Percentiles rank a stretch among this genome's conserved stretches.
Conservation (phyloP, 768 basidiomycete genomes). For the Neoboletus magnificus region DNA sequence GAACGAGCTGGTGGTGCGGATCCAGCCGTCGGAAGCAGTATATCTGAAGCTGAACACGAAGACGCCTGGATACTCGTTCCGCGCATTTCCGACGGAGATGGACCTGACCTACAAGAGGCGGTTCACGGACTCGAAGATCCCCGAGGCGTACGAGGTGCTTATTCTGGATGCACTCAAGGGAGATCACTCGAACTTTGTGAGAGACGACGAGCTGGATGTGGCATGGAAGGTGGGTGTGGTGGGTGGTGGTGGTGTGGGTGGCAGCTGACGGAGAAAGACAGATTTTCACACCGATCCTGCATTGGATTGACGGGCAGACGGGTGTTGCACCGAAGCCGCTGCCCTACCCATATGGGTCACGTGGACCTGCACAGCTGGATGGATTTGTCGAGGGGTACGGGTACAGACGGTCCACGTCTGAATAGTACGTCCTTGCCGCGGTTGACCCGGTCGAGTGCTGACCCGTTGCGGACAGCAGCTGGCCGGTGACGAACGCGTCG, state of each 20-base stretch:
- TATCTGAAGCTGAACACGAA: slow-evolving; percentile 98
- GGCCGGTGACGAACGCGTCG: slow-evolving; percentile 27
- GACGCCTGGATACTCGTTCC: slow-evolving; percentile 85
- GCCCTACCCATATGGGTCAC: slow-evolving; percentile 88
- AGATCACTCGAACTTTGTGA: slow-evolving; percentile 99
- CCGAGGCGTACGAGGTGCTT: slow-evolving; percentile 94
- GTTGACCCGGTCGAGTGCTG: too few species aligned
- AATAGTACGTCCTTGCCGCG: too few species aligned
- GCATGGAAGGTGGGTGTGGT: slow-evolving; percentile 84
- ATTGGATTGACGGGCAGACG: slow-evolving; percentile 87
- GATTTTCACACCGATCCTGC: slow-evolving; percentile 93
- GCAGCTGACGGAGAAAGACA: slow-evolving; percentile 29
- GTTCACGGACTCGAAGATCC: slow-evolving; percentile 87
- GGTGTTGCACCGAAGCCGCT: slow-evolving; percentile 68
- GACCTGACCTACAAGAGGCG: slow-evolving; percentile 97
- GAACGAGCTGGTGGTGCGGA: slow-evolving; percentile 96
- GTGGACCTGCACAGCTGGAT: slow-evolving; percentile 87
- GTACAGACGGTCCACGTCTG: slow-evolving; percentile 61
- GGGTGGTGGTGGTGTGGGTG: background rate
- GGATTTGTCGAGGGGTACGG: slow-evolving; percentile 73
- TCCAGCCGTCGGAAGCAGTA: slow-evolving; percentile 94
- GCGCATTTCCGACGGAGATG: slow-evolving; percentile 94
- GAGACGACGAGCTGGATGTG: slow-evolving; percentile 93
- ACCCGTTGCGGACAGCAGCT: slow-evolving; percentile 16
- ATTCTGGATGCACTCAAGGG: slow-evolving; percentile 95